Evolutionary conservation across 805 yeast genomes (phyloP), one percentile per base, ranked within the genome.

Genomic region (Saccharomycopsis capsularis): DNA sequence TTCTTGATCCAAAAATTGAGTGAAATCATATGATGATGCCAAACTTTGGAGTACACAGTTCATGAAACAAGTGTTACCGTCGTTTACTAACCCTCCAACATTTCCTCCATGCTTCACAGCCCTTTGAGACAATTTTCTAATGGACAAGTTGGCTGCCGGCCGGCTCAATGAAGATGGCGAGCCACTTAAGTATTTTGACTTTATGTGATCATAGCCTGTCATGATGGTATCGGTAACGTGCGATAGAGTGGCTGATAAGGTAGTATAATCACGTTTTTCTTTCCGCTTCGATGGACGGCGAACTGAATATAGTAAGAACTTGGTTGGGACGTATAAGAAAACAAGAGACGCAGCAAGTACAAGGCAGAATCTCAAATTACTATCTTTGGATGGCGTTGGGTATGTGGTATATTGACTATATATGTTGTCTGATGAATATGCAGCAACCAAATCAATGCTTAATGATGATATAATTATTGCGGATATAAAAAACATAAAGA

Each of bases 31-130:
- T 0, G 93, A 82, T 0, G 91, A 82, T 0, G 95, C 89, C 49
- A 89, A 66, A 16, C 85, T 76, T 63, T 90, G 97, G 24, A 90
- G 64, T 1, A 90, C 96, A 22, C 89, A 79, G 66, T 90, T 90
- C 95, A 89, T 88, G 59, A 90, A 90, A 64, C 97, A 90, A 0
- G 96, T 88, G 61, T 90, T 90, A 13, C 97, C 96, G 55, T 87
- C 95, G 62, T 90, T 90, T 51, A 77, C 74, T 34, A 90, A 72
- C 1, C 97, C 97, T 23, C 96, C 96, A 30, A 87, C 76, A 46
- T 75, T 76, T 1, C 90, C 90, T 50, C 91, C 91, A 47, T 73
- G 68, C 43, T 69, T 69, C 47, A 74, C 52, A n/a, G 82, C 81
- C n/a, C 46, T 51, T 23, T 61, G 58, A 29, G 30, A 25, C 36